phyloP scores from a whole-genome alignment of 768 basidiomycete species.

The Boletus huronensis region DNA sequence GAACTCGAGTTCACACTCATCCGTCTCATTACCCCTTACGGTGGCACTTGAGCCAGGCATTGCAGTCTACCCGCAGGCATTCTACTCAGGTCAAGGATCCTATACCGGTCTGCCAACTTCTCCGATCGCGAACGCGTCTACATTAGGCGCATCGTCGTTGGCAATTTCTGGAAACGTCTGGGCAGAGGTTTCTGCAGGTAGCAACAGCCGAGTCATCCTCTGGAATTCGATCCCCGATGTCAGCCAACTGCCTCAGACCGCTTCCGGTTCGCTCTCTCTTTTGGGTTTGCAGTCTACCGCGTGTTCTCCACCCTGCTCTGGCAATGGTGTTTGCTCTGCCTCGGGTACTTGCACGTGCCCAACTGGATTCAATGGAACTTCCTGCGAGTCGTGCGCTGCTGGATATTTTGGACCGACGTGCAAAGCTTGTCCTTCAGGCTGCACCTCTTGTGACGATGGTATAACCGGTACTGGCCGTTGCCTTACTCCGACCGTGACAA shows the following conservation, averaged over 20 bases:
- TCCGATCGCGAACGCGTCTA: constrained; percentile 43
- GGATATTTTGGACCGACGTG: constrained; percentile 79
- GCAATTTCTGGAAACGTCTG: constrained; percentile 66
- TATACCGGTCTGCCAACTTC: constrained; percentile 56
- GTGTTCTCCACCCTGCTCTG: constrained; percentile 75
- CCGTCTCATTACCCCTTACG: constrained; percentile 61
- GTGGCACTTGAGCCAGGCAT: constrained; percentile 66
- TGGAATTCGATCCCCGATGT: constrained; percentile 81
- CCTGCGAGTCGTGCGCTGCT: constrained; percentile 72
- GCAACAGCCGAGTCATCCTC: constrained; percentile 58
- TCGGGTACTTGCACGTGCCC: constrained; percentile 71
- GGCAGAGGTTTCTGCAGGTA: constrained; percentile 58
- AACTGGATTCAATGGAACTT: constrained; percentile 69
- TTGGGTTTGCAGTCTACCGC: constrained; percentile 67
- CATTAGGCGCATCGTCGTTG: constrained; percentile 57
- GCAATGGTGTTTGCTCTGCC: constrained; percentile 66
- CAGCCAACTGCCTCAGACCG: constrained; percentile 56
- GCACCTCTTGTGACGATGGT: constrained; percentile 73
- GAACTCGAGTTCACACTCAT: constrained; percentile 44
- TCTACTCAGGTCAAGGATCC: constrained; percentile 63
- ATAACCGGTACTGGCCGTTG: constrained; percentile 76
- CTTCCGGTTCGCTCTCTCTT: constrained; percentile 51
- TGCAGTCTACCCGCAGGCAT: constrained; percentile 55
- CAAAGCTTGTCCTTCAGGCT: constrained; percentile 64
- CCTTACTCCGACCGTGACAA: constrained; percentile 45